phyloP scores from a whole-genome alignment of 192 early-diverging fungal genomes.

The Coemansia sp. region DNA sequence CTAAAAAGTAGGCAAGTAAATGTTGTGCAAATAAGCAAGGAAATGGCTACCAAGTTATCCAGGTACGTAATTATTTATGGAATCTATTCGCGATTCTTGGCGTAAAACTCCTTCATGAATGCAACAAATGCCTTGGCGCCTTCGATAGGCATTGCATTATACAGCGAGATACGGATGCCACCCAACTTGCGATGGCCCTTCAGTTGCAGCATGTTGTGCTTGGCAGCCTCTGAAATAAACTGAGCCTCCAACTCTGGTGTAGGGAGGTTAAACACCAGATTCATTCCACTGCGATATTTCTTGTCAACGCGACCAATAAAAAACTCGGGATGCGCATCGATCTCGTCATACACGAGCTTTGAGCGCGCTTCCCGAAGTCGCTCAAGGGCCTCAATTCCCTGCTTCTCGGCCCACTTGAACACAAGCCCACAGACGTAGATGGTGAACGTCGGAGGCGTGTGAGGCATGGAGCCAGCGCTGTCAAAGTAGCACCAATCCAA shows the following conservation, averaged over 20 bases:
- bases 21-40: no score
- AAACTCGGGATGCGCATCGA: constrained; percentile 59
- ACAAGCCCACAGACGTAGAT: constrained; percentile 90
- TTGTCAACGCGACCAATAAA: constrained; percentile 67
- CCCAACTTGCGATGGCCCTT: constrained; percentile 95
- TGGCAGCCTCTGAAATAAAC: constrained; percentile 81
- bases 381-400: constrained; percentile 65
- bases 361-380: constrained; percentile 72
- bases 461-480: constrained; percentile 85
- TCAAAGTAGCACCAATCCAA: constrained; percentile 84
- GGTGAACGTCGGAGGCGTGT: constrained; percentile 94
- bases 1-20: no score
- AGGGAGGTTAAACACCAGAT: constrained; percentile 79
- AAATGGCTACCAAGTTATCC: no score
- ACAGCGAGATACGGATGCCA: constrained; percentile 89
- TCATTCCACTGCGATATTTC: constrained; percentile 78
- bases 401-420: constrained; percentile 75
- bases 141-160: constrained; percentile 90
- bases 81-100: constrained; percentile 17
- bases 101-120: constrained; percentile 82
- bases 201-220: constrained; percentile 78
- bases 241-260: constrained; percentile 67
- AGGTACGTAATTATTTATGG: not conserved
- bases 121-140: constrained; percentile 74
- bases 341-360: constrained; percentile 64